Evolutionary conservation across 225 moss, liverwort and hornwort species (phyloP).

Genomic region (Rhytidiadelphus loreus): DNA sequence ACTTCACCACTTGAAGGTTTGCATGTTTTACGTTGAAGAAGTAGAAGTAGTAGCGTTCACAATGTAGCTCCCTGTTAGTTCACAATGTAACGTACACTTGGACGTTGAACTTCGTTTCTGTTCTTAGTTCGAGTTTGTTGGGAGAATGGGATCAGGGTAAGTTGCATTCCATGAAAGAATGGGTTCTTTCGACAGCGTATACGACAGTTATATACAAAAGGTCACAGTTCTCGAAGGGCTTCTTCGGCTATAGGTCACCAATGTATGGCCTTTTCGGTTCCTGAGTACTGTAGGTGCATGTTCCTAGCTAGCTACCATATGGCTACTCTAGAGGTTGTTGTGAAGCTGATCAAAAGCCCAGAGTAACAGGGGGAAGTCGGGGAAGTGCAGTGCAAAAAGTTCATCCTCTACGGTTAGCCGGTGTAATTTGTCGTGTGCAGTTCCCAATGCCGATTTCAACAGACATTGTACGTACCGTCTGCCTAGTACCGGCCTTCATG

Average conservation of each 20-base stretch:
- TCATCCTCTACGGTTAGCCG: background rate
- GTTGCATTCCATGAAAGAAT: background rate
- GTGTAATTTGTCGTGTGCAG: background rate
- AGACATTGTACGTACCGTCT: background rate
- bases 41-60: no score
- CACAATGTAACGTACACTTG: no score
- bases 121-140: background rate
- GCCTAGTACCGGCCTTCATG: background rate
- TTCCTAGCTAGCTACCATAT: no score
- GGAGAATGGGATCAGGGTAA: background rate
- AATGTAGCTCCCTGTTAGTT: background rate
- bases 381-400: background rate
- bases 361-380: background rate
- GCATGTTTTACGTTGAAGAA: background rate
- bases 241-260: background rate
- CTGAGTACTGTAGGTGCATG: background rate
- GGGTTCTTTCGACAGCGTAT: background rate
- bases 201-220: background rate
- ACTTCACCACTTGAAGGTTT: slow-evolving; percentile 23
- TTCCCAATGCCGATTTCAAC: background rate
- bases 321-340: background rate
- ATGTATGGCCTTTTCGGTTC: background rate
- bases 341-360: no score
- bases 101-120: background rate
- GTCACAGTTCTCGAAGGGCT: background rate